Evolutionary conservation across 768 basidiomycete species (phyloP), one percentile per base, ranked within the genome.

Genomic region (Kwoniella dejecticola): DNA sequence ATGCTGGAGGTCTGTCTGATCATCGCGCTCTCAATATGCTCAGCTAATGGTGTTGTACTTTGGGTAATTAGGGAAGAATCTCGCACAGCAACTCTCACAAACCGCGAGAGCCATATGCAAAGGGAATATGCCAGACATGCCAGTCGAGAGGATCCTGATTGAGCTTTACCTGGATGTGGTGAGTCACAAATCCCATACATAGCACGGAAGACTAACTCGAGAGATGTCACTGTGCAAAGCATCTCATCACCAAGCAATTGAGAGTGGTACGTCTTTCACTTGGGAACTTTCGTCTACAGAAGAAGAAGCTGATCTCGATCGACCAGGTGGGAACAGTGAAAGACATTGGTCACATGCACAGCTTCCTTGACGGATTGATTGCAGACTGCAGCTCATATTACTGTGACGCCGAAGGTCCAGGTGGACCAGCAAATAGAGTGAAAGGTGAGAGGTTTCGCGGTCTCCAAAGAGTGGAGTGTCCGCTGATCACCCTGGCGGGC

Each of bases 291-390:
- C 53, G n/a, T n/a, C 41, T 24, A 2, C 5, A n/a, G 29, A 57
- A 21, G 13, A 23, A 7, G 0, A 0, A 19, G 44, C 21, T 45
- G 1, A 45, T 17, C 44, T n/a, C n/a, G 0, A 48, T 48, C 10
- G 24, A n/a, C 5, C 26, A 61, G 58, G 54, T 48, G 17, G 47
- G 53, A 1, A 15, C 33, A 13, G 60, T 62, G 13, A 30, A 52
- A 21, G 26, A 55, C 8, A 40, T 48, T 21, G 55, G 47, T 12
- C 49, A 66, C 8, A 49, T 72, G 8, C 55, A 62, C 21, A 31
- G 60, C 26, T 68, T 72, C 42, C 52, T 66, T 10, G 70, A 72
- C 30, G 70, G 70, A 11, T 63, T 72, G 57, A 60, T 40, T 21
- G 23, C 56, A 0, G 17, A 45, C 31, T 60, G 44, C 17, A 58